A percentile compares a stretch with the other conserved stretches of the same genome.
These are phyloP conservation scores for Ramaria rubella DNA, from an alignment of 768 basidiomycete genomes.

Conservation along the genomic window DNA sequence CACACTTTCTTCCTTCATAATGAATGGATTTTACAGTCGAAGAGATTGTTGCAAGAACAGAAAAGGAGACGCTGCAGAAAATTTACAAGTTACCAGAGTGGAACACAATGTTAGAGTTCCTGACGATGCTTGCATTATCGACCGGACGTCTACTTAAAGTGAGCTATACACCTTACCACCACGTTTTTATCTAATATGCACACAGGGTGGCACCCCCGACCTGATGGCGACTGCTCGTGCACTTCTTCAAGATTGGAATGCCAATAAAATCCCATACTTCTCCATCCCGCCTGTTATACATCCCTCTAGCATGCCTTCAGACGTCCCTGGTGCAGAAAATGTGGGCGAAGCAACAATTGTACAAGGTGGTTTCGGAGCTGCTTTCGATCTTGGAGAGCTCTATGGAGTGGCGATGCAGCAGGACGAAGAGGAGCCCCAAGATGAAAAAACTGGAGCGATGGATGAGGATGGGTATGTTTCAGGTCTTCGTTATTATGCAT, in stretches of 20 bases:
- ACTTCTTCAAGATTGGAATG: conserved; percentile 88
- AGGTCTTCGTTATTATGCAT: neutral
- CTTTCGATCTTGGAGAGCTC: conserved; percentile 76
- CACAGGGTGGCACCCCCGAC: conserved; percentile 86
- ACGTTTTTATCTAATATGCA: neutral
- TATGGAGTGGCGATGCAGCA: conserved; percentile 51
- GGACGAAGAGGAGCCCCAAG: conserved; percentile 34
- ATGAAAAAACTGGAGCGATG: conserved; percentile 31
- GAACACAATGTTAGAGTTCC: conserved; percentile 66
- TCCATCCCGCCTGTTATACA: conserved; percentile 74
- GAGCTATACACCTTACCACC: neutral
- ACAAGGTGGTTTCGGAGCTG: conserved; percentile 50
- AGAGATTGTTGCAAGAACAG: conserved; percentile 72
- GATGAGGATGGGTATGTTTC: conserved; percentile 36
- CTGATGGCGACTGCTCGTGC: conserved; percentile 74
- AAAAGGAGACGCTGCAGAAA: conserved; percentile 62
- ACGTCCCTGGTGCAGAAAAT: conserved; percentile 67
- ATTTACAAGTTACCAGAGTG: conserved; percentile 83
- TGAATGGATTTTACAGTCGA: conserved; percentile 51
- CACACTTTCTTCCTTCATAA: neutral
- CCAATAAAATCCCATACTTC: conserved; percentile 90
- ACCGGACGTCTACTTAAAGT: conserved; percentile 83
- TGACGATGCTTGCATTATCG: conserved; percentile 83
- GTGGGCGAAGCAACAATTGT: conserved; percentile 81
- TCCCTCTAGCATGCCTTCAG: conserved; percentile 63